Evolutionary conservation across 345 rosid genomes (phyloP), one percentile per base, ranked within the genome.

Genomic region (Salix udensis): DNA sequence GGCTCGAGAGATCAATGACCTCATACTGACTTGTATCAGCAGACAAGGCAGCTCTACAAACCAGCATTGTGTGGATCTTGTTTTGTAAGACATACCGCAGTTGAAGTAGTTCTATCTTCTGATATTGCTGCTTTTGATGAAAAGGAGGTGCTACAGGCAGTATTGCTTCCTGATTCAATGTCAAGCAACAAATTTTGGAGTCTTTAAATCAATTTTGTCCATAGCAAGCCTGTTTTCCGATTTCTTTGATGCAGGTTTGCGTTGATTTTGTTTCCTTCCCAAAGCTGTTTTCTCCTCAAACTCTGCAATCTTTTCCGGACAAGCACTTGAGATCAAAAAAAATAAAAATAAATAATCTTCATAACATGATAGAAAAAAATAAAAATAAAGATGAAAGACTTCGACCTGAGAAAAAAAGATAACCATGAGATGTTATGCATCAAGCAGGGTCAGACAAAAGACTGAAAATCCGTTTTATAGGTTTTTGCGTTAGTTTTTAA

Each of bases 241-340:
- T 85, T 86, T 86, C 86, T 81, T 81, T 46, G 82, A 60, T 78
- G 79, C 85, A 46, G 82, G 64, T 76, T 85, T 84, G 7, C 66
- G 66, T 7, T 72, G 75, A 62, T 82, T 88, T 82, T 81, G 83
- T 77, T 86, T 88, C 85, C 88, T 90, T 78, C 70, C 82, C 42
- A 68, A 74, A 77, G 87, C 92, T 84, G 65, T 84, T 80, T 75
- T 86, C 84, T 87, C 90, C 78, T 88, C 90, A 72, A 89, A 91
- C 86, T 92, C 94, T 12, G 44, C 75, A 46, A 91, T 90, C 85
- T 81, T 93, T 82, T 93, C 97, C 13, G 99, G 95, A 85, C 98
- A 96, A 44, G 97, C 98, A 81, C 97, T 93, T 67, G 24, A 77
- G 70, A 71, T 7, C 62, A 64, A 58, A 67, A 36, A 36, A 70